phyloP scores from a whole-genome alignment of 179 eudicot genomes.

The Beta lomatogona region DNA sequence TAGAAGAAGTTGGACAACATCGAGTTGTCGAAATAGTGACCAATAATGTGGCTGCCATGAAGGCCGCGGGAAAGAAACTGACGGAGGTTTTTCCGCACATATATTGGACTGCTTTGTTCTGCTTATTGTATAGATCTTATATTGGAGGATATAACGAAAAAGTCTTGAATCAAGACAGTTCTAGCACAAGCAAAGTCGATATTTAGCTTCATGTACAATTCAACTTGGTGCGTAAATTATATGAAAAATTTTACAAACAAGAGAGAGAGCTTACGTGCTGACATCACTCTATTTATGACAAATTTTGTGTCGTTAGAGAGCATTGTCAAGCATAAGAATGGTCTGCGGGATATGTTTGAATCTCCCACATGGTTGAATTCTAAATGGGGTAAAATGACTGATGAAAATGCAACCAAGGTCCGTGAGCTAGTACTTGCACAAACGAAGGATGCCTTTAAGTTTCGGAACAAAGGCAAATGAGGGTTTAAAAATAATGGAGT shows the following conservation, averaged over 20 bases:
- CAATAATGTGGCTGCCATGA: background rate
- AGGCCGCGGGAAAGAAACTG: background rate
- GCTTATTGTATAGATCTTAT: slow-evolving; percentile 8
- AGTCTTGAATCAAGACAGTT: background rate
- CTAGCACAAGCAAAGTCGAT: background rate
- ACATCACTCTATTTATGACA: slow-evolving; percentile 1
- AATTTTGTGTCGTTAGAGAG: slow-evolving; percentile 5
- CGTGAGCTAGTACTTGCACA: background rate
- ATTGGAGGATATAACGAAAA: background rate
- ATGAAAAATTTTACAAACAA: slow-evolving; percentile 8
- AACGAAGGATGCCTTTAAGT: no score
- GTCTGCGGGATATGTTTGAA: no score
- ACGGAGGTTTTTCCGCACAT: background rate
- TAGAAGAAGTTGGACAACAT: background rate
- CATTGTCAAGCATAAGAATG: no score
- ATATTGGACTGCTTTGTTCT: background rate
- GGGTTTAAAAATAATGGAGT: background rate
- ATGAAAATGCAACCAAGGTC: background rate
- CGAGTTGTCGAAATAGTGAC: background rate
- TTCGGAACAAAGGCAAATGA: background rate
- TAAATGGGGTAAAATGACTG: background rate
- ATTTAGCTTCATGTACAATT: background rate
- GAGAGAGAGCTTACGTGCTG: background rate
- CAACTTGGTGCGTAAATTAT: background rate
- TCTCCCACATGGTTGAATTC: background rate